Conservation (phyloP, 768 basidiomycete species). For the Lyophyllum decastes region DNA sequence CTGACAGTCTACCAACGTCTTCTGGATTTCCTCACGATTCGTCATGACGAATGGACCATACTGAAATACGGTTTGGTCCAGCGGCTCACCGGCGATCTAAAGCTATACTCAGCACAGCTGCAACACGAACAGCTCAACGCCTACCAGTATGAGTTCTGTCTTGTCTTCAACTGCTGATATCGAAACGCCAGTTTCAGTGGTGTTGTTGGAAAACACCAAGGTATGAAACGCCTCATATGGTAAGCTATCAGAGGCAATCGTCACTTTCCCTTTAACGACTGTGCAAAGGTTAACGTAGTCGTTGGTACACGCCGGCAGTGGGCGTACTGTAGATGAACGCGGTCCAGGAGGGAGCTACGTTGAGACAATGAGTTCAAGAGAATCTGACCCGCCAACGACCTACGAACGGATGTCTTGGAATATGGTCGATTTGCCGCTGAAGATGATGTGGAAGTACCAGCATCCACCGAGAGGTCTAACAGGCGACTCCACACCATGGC, state of each 20-base stretch:
- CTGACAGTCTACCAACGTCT: conserved; percentile 83
- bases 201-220: conserved; percentile 70
- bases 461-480: conserved; percentile 91
- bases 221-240: conserved; percentile 71
- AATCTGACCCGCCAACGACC: background rate
- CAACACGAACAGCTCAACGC: conserved; percentile 17
- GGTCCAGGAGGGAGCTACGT: conserved; percentile 82
- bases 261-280: conserved; percentile 70
- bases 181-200: conserved; percentile 65
- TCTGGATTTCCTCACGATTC: conserved; percentile 72
- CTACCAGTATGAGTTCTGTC: conserved; percentile 76
- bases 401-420: conserved; percentile 83
- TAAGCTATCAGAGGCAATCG: conserved; percentile 48
- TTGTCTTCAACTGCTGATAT: conserved; percentile 58
- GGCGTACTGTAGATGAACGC: conserved; percentile 79
- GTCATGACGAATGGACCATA: conserved; percentile 91
- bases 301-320: background rate
- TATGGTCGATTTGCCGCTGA: conserved; percentile 60
- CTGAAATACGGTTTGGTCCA: conserved; percentile 87
- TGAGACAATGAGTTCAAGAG: background rate
- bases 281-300: conserved; percentile 9
- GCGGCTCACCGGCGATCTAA: conserved; percentile 83
- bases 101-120: background rate
- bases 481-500: conserved; percentile 83
- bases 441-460: conserved; percentile 85